phyloP scores from a whole-genome alignment of 2,329 filamentous ascomycete species.

The Ascochyta pisi region DNA sequence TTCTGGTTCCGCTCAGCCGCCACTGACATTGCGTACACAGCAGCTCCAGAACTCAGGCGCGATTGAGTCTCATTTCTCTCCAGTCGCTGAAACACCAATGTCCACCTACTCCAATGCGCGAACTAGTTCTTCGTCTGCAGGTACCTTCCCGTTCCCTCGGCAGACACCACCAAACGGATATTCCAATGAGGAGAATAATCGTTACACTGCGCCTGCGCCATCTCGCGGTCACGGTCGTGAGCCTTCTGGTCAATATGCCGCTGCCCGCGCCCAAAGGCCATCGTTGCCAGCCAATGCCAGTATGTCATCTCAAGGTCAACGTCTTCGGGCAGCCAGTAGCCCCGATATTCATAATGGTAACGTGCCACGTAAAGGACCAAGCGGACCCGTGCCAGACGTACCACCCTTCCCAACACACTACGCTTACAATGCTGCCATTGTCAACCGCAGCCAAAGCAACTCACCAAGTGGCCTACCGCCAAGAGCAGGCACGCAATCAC shows the following conservation, averaged over 20 bases:
- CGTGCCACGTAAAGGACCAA: slow-evolving; percentile 64
- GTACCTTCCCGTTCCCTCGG: slow-evolving; percentile 82
- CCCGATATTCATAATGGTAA: slow-evolving; percentile 80
- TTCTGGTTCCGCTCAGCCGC: slow-evolving; percentile 51
- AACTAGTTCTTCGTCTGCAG: slow-evolving; percentile 73
- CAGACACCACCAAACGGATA: slow-evolving; percentile 72
- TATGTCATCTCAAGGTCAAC: slow-evolving; percentile 52
- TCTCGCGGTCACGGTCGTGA: slow-evolving; percentile 74
- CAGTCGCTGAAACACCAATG: slow-evolving; percentile 77
- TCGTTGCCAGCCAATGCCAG: slow-evolving; percentile 74
- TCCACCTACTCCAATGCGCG: slow-evolving; percentile 64
- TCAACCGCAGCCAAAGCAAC: slow-evolving; percentile 80
- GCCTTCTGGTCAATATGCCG: slow-evolving; percentile 73
- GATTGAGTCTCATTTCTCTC: slow-evolving; percentile 95
- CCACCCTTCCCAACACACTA: slow-evolving; percentile 64
- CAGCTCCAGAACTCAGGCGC: slow-evolving; percentile 67
- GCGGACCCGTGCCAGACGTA: slow-evolving; percentile 54
- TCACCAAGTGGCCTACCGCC: slow-evolving; percentile 76
- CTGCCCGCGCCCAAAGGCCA: slow-evolving; percentile 74
- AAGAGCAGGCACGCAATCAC: slow-evolving; percentile 74
- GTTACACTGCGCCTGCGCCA: slow-evolving; percentile 89
- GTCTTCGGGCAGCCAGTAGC: slow-evolving; percentile 89
- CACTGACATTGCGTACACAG: slow-evolving; percentile 74
- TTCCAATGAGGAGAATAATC: slow-evolving; percentile 76
- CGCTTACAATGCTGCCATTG: slow-evolving; percentile 64